Base-by-base conservation (phyloP, 441 rosid species). In the Eutrema salsugineum region DNA sequence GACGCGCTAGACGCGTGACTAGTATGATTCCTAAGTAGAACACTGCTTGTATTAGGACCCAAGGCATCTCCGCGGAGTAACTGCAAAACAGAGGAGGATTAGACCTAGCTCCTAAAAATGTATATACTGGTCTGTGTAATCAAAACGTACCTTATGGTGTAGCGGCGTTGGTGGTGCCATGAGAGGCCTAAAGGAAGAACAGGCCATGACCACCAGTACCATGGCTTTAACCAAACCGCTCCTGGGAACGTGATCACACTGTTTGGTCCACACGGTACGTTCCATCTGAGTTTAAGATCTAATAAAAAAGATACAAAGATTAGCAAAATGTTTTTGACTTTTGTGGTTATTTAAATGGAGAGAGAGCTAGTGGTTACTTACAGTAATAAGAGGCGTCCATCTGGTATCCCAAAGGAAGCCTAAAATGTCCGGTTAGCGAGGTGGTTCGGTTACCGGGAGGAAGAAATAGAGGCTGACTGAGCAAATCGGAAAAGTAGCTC, bases 141-240 rank as follows among this genome's bases (percentile, higher is more conserved):
- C 3, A 51, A 22, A 32, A 59, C 65, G 81, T 81, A 91, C 96
- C 97, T 93, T 10, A 94, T 83, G 71, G 84, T 85, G 58, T 80
- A 79, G 59, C 78, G 87, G 36, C 99, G 97, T 64, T 64, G 81
- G 61, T 94, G 82, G 17, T 94, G 99, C 97, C 97, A 94, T 32
- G 78, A 78, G 19, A 90, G 38, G 39, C 99, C 99, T 59, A 94
- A 60, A 6, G 97, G 97, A 51, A 91, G 88, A 70, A 91, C 97
- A 32, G 99, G 97, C 92, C 94, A 94, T 32, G 99, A 86, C 97
- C 99, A 94, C 99, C 97, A 94, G 47, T 94, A 94, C 97, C 99
- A 94, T 56, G 99, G 99, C 73, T 94, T 94, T 85, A 91, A 72
- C 96, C 96, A 94, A 16, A 88, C 80, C 7, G 97, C 99, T 77